Base-by-base conservation (phyloP, 495 filamentous ascomycete species). In the Xylaria palmicola region DNA sequence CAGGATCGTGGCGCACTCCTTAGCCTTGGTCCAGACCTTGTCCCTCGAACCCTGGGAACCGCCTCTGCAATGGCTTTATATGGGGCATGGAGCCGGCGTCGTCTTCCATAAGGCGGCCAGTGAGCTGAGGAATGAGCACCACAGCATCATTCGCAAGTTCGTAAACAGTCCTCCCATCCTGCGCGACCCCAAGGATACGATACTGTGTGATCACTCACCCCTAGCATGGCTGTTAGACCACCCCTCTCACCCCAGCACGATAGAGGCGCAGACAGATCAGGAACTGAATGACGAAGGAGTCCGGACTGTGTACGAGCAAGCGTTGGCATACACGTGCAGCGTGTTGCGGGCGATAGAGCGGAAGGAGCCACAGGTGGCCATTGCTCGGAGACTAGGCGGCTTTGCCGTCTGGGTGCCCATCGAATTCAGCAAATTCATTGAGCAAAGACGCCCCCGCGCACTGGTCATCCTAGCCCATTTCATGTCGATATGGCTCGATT, bases 401-500 rank as follows among this genome's bases (percentile, higher is more conserved):
- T 77, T 78, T 37, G 66, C 77, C 15, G 56, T 77, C 1, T 68
- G 69, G 43, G 62, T 75, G 34, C 76, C 75, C n/a, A 53, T 56
- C 17, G 56, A 70, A 12, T 78, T 76, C 37, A 62, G 65, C 39
- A 63, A 64, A 8, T 70, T 74, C 29, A 59, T 76, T 41, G 62
- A 70, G 24, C 66, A 78, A 54, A 70, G 68, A 43, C 66, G 72
- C 34, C 77, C 75, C 7, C 74, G 75, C 10, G 75, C 75, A 3
- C 62, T 77, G 34, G 75, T 77, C 4, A 66, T 75, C 15, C n/a
- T 79, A 22, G 77, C 72, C 17, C 67, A 74, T 49, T 69, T 75
- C 45, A 77, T 78, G 67, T 62, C 75, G 3, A 32, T 77, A 19
- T 70, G 65, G 65, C 48, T 75, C 1, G 63, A 52, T 8, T 65